These are phyloP conservation scores for Mycena sp. DNA, from an alignment of 1,284 basidiomycete genomes.

Conservation along the genomic window DNA sequence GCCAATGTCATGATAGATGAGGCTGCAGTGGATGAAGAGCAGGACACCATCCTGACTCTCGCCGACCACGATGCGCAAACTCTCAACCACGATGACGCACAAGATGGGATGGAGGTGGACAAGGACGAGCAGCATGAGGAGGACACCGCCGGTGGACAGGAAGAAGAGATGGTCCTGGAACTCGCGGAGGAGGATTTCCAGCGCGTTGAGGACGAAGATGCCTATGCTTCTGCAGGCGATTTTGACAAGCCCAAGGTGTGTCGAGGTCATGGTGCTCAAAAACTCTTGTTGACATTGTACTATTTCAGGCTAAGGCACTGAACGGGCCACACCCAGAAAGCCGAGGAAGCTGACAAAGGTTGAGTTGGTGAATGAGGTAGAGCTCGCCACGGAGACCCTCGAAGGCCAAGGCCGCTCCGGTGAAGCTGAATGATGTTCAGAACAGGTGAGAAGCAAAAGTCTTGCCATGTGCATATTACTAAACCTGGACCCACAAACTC, in stretches of 20 bases:
- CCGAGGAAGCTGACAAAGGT: background rate
- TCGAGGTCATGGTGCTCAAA: background rate
- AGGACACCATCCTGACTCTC: background rate
- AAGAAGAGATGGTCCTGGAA: background rate
- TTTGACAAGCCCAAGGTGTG: background rate
- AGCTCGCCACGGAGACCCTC: background rate
- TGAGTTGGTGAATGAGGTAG: background rate
- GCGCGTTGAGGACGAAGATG: constrained; percentile 1
- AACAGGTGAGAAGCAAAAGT: background rate
- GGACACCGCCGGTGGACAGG: background rate
- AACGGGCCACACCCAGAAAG: background rate
- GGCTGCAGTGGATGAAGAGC: background rate
- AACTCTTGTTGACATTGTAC: background rate
- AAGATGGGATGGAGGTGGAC: too few species aligned
- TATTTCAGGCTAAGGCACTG: background rate
- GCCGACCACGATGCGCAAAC: background rate
- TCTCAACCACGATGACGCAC: background rate
- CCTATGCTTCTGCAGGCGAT: background rate
- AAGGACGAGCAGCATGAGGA: background rate
- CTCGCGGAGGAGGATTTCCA: background rate
- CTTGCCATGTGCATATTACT: background rate
- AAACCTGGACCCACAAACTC: background rate
- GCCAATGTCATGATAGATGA: background rate
- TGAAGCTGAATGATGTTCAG: background rate
- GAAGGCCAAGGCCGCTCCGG: background rate